Conservation (phyloP, 106 monocot species). For the Apostasia ramifera region DNA sequence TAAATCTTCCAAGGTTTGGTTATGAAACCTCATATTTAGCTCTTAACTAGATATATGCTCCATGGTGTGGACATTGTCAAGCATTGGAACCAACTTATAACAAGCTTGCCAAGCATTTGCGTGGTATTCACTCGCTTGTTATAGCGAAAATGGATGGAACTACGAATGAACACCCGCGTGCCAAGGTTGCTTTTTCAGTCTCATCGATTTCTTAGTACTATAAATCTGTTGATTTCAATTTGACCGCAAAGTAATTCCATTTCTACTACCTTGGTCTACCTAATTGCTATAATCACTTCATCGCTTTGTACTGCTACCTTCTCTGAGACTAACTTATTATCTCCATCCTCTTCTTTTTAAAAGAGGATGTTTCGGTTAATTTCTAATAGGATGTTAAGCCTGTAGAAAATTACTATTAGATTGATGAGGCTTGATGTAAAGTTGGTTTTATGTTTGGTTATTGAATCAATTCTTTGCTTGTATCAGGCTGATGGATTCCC, state of each 20-base stretch:
- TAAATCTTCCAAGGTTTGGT: too few relatives aligned
- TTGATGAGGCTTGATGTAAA: too few relatives aligned
- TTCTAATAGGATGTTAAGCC: too few relatives aligned
- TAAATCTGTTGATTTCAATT: neutral
- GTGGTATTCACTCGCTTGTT: conserved; percentile 65
- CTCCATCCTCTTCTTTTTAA: too few relatives aligned
- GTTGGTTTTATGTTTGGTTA: too few relatives aligned
- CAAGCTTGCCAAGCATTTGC: conserved; percentile 82
- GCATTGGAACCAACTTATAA: conserved; percentile 86
- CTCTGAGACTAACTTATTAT: too few relatives aligned
- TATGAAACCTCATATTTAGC: neutral
- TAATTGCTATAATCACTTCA: neutral
- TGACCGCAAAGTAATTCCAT: neutral
- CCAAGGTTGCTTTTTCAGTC: conserved; percentile 45
- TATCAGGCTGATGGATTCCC: conserved; percentile 93
- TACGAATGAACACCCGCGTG: conserved; percentile 90
- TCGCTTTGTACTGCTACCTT: too few relatives aligned
- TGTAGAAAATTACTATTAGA: too few relatives aligned
- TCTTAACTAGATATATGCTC: conserved; percentile 73
- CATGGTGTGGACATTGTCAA: conserved; percentile 99
- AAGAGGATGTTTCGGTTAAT: too few relatives aligned
- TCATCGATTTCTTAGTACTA: neutral
- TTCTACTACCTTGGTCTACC: neutral
- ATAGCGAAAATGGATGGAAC: conserved; percentile 99
- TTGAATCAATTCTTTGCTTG: neutral